These are phyloP conservation scores for Stephanocyclus meneghinianus DNA, from an alignment of 352 stramenopile species.

Conservation along the genomic window DNA sequence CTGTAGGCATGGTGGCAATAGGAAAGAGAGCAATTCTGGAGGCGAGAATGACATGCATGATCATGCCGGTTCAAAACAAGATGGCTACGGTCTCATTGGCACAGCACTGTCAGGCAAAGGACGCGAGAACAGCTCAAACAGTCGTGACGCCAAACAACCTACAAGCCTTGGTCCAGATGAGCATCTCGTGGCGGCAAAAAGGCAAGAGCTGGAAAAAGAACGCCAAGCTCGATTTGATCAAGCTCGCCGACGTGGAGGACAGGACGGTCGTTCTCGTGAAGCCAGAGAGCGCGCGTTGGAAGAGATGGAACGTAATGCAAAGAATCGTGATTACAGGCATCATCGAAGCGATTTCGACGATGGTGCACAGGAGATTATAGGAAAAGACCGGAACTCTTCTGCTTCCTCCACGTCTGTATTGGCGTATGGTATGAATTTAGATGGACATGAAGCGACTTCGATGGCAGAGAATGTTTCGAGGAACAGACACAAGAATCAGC, in stretches of 20 bases:
- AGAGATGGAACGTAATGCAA: slow-evolving; percentile 13
- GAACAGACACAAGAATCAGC: no score
- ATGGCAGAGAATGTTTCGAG: no score
- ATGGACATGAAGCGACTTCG: no score
- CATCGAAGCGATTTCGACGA: no score
- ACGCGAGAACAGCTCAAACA: not conserved
- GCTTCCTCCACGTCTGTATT: no score
- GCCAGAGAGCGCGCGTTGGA: not conserved
- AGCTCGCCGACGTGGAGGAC: not conserved
- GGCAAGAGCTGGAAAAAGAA: not conserved
- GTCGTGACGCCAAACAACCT: not conserved
- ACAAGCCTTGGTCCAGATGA: slow-evolving; percentile 15
- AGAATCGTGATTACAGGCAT: not conserved
- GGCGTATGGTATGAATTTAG: no score
- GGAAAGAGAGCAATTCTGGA: not conserved
- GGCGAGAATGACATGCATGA: not conserved
- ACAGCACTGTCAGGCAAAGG: slow-evolving; percentile 7
- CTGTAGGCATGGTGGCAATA: not conserved
- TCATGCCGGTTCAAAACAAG: slow-evolving; percentile 1
- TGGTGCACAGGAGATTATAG: no score
- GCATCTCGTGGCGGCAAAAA: slow-evolving; percentile 5
- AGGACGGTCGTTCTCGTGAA: not conserved
- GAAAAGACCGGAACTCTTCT: no score
- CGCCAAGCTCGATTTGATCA: slow-evolving; percentile 7
- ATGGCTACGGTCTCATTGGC: slow-evolving; percentile 18